phyloP scores from a whole-genome alignment of 352 stramenopile genomes.

The Globisporangium paroecandrum region DNA sequence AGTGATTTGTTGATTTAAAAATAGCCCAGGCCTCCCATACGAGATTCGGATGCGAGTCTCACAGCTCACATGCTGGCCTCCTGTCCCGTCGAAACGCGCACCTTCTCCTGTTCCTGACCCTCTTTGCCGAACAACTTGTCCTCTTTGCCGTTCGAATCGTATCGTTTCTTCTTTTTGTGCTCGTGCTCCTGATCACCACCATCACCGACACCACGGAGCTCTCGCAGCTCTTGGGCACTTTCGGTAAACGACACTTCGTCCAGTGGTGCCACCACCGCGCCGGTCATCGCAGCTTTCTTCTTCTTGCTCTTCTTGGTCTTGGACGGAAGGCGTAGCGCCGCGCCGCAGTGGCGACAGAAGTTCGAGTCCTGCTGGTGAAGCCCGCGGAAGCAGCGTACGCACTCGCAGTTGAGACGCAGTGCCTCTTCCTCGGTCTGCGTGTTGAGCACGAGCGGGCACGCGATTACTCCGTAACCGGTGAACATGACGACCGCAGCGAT shows the following conservation, averaged over 20 bases:
- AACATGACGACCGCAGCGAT: conserved; percentile 54
- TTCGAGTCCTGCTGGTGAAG: conserved; percentile 51
- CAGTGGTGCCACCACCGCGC: background rate
- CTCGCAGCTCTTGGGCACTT: background rate
- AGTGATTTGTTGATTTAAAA: background rate
- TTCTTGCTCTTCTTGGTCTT: conserved; percentile 28
- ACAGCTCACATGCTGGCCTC: conserved; percentile 14
- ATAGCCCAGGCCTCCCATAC: background rate
- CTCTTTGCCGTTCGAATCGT: background rate
- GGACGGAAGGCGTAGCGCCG: conserved; percentile 29
- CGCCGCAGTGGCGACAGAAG: conserved; percentile 44
- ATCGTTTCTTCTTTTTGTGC: background rate
- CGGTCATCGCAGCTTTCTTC: conserved; percentile 13
- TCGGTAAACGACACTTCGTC: conserved; percentile 6
- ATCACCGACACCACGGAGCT: background rate
- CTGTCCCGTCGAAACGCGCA: conserved; percentile 4
- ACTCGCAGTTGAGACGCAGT: conserved; percentile 39
- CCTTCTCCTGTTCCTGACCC: background rate
- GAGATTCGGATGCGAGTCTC: background rate
- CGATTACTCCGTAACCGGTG: conserved; percentile 45
- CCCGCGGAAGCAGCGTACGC: conserved; percentile 33
- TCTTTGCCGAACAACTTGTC: background rate
- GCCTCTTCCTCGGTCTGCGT: conserved; percentile 32
- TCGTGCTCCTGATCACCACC: background rate
- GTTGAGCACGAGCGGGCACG: conserved; percentile 46